Evolutionary conservation across 2,329 filamentous ascomycete species (phyloP), one percentile per base, ranked within the genome.

Genomic region (Triangularia setosa): DNA sequence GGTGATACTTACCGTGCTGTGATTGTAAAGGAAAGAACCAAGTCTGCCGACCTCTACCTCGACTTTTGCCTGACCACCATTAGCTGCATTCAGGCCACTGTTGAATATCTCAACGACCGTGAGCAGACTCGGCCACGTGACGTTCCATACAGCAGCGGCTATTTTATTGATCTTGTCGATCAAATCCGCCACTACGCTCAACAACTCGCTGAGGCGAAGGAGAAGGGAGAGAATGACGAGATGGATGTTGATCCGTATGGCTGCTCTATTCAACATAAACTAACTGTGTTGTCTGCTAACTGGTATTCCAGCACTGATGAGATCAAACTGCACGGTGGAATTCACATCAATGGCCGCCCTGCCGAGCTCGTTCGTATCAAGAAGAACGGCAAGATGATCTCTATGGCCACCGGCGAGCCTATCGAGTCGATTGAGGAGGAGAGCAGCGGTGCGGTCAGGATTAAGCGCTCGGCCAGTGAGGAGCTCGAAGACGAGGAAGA

Each of bases 101-200:
- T 96, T 77, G 89, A 92, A 78, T 89, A 90, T 78, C 84, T 97
- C 69, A 89, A 87, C 82, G 92, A 96, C 75, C 88, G 88, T 75
- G 93, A 98, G 77, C 91, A 94, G 80, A 89, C 89, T 70, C 87
- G 92, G 76, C 90, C 91, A 65, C 83, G 87, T 78, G 94, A 98
- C 78, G 89, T 90, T 73, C 92, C 93, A 70, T 98, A 97, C 83
- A 95, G 90, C 84, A 92, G 91, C 84, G 92, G 92, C 75, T 98
- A 98, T 80, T 97, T 97, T 76, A 90, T 97, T 80, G 94, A 98
- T 81, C 88, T 98, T 67, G 89, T 96, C 76, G 92, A 96, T 76
- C 93, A 97, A 85, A 93, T 97, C 72, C 87, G 89, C 75, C 87
- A 92, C 75, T 96, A 97, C 86, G 93, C 92, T 66, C 86, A 88